Percentiles rank a stretch among this genome's conserved stretches.
phyloP scores from a whole-genome alignment of 495 filamentous ascomycete genomes.

The Penicillium antarcticum region DNA sequence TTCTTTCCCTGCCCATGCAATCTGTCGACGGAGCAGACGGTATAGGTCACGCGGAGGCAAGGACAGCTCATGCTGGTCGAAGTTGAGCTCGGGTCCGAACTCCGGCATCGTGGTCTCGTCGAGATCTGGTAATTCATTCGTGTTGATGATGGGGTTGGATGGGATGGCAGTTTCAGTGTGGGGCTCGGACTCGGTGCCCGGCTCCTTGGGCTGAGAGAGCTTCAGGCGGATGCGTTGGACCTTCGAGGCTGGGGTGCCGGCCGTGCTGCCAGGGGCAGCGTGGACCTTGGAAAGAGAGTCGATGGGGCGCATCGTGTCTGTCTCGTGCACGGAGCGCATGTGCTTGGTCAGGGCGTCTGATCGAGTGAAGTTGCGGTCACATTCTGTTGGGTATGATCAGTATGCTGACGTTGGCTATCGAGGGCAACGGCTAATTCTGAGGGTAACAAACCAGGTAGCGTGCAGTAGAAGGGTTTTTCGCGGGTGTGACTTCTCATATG shows the following conservation, averaged over 20 bases:
- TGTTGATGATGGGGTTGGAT: conserved; percentile 39
- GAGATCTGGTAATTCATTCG: conserved; percentile 37
- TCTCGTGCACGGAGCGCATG: conserved; percentile 98
- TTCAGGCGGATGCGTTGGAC: conserved; percentile 66
- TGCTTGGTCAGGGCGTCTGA: conserved; percentile 97
- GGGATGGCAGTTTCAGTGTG: conserved; percentile 49
- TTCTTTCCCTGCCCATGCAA: conserved; percentile 79
- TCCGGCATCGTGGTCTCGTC: conserved; percentile 46
- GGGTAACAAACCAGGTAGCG: conserved; percentile 69
- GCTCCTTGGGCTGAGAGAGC: conserved; percentile 48
- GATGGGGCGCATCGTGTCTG: conserved; percentile 83
- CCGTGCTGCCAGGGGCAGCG: conserved; percentile 23
- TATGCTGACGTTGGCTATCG: neutral
- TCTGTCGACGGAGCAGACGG: conserved; percentile 69
- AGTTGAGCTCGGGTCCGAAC: conserved; percentile 42
- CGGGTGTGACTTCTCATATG: conserved; percentile 97
- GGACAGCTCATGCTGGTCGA: conserved; percentile 68
- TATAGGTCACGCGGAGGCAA: conserved; percentile 68
- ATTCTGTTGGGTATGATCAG: conserved; percentile 52
- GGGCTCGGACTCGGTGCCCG: conserved; percentile 42
- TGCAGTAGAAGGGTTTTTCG: conserved; percentile 98
- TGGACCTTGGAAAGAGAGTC: conserved; percentile 71
- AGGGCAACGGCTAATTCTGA: neutral
- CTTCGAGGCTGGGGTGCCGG: conserved; percentile 51
- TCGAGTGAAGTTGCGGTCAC: conserved; percentile 93